A percentile compares a stretch with the other conserved stretches of the same genome.
These are phyloP conservation scores for Ceriops zippeliana DNA, from an alignment of 345 rosid species.

Conservation along the genomic window DNA sequence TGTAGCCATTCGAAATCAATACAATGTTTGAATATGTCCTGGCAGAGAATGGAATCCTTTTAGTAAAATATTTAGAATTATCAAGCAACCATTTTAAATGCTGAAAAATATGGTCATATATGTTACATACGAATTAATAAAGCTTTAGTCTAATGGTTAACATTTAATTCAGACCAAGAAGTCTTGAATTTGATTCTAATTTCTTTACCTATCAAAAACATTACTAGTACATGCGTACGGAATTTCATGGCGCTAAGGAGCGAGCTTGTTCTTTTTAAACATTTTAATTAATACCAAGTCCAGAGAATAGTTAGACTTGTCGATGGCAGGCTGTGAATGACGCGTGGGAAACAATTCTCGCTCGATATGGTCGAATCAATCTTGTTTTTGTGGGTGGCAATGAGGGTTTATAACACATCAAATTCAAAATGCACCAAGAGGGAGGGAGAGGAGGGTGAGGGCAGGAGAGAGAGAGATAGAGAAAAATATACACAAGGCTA, in stretches of 20 bases:
- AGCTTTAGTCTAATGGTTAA: too few species aligned
- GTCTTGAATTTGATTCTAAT: conserved; percentile 22
- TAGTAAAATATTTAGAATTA: too few species aligned
- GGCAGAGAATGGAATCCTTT: too few species aligned
- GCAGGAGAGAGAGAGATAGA: too few species aligned
- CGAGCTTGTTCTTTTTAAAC: not conserved
- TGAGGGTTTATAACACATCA: conserved; percentile 7
- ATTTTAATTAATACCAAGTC: not conserved
- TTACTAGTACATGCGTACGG: too few species aligned
- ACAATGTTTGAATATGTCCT: too few species aligned
- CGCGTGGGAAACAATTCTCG: conserved; percentile 30
- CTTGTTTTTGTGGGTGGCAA: conserved; percentile 10
- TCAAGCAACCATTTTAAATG: too few species aligned
- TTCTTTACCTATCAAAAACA: conserved; percentile 23
- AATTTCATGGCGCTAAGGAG: too few species aligned
- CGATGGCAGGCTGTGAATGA: conserved; percentile 28
- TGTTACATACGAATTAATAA: too few species aligned
- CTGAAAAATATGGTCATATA: too few species aligned
- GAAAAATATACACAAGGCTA: not conserved
- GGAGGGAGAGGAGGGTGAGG: not conserved
- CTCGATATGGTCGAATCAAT: conserved; percentile 39
- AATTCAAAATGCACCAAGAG: not conserved
- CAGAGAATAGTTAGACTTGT: conserved; percentile 17
- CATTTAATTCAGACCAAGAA: too few species aligned
- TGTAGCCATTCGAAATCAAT: too few species aligned